A percentile compares a stretch with the other conserved stretches of the same genome.
Conservation (phyloP, 768 basidiomycete species). For the Tremella mesenterica region DNA sequence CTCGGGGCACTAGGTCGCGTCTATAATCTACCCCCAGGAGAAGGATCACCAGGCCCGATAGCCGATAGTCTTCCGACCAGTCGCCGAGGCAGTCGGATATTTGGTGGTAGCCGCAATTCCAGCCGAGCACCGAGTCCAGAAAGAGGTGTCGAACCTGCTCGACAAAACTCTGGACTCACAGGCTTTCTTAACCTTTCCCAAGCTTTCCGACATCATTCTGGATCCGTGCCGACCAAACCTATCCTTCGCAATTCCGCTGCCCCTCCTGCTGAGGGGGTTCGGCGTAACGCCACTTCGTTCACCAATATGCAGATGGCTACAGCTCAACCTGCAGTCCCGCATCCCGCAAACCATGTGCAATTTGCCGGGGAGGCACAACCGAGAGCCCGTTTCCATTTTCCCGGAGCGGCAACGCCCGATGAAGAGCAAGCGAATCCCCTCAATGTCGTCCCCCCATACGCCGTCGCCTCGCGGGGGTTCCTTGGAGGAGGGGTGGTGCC, state of each 20-base stretch:
- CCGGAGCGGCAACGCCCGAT: not conserved
- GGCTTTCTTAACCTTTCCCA: slow-evolving; percentile 34
- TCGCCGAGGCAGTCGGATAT: slow-evolving; percentile 15
- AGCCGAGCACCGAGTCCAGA: slow-evolving; percentile 57
- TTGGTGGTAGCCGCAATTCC: not conserved
- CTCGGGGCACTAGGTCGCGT: slow-evolving; percentile 48
- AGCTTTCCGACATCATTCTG: slow-evolving; percentile 33
- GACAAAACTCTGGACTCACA: slow-evolving; percentile 2
- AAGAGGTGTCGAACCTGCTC: slow-evolving; percentile 35
- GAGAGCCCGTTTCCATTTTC: not conserved
- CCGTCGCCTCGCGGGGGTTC: slow-evolving; percentile 73
- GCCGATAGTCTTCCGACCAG: slow-evolving; percentile 40
- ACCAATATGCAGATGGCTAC: slow-evolving; percentile 8
- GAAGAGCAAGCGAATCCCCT: not conserved
- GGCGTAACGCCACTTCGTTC: slow-evolving; percentile 14
- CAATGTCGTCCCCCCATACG: slow-evolving; percentile 64
- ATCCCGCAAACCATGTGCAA: slow-evolving; percentile 7
- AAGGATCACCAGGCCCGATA: slow-evolving; percentile 41
- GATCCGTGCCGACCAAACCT: slow-evolving; percentile 21
- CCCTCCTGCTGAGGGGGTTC: no score
- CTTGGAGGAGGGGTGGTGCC: slow-evolving; percentile 83
- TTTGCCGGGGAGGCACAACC: slow-evolving; percentile 20
- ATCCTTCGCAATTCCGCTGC: slow-evolving; percentile 34
- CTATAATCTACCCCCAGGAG: slow-evolving; percentile 28
- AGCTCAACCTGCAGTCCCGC: not conserved